Evolutionary conservation across 352 stramenopile genomes (phyloP), one percentile per base, ranked within the genome.

Genomic region (Globisporangium camurandrum): DNA sequence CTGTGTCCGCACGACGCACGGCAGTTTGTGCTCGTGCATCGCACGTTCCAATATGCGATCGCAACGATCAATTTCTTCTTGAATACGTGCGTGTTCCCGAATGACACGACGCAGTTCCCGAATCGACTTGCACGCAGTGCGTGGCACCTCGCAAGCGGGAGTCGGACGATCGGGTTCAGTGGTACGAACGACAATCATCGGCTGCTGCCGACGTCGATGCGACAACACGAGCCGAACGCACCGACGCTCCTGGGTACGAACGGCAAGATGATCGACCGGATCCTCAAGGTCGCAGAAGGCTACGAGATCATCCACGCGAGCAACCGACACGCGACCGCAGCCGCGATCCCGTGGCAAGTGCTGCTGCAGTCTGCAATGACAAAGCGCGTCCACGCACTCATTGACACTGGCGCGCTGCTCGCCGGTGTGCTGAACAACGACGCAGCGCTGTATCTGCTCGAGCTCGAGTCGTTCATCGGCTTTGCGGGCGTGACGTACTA

Each of bases 131-230:
- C 67, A 7, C 61, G 79, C 46, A 95, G 67, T 14, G 66, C 86
- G 12, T 97, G 86, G 85, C 73, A 96, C 60, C 51, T 96, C 28
- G 83, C 76, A 16, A 51, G 75, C 16, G 84, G 84, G 1, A 46
- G 63, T 1, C 61, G 55, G 0, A 75, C 73, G 20, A 67, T 94
- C 19, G 87, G 87, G 2, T 96, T 97, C 50, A 96, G 84, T 0
- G 88, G 86, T 0, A 97, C 86, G 12, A 96, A 96, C 51, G 86
- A 96, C 54, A 95, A 88, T 24, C 81, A 95, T 14, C 64, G 64
- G 0, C 41, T 96, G 46, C 63, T 96, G 4, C 87, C 85, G 3
- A 23, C 83, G 0, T 74, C 85, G 17, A 75, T 95, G 22, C 48
- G 43, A 0, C 84, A 95, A 49, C 60, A 49, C 11, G 77, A 89